These are phyloP conservation scores for Vittaforma corneae DNA, from an alignment of 371 early-diverging fungal species.

Conservation along the genomic window DNA sequence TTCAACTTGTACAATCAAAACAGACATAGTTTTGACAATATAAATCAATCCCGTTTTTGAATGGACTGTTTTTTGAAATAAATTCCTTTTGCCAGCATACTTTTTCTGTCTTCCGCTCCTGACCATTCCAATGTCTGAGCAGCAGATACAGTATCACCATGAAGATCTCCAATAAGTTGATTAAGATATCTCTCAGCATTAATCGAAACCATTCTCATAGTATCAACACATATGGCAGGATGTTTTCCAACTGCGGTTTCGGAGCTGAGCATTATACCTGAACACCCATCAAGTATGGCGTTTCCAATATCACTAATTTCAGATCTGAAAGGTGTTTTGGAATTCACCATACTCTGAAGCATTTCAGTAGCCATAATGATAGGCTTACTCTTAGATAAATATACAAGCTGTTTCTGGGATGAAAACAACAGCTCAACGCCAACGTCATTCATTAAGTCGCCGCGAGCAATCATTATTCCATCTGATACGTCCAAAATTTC, in stretches of 20 bases:
- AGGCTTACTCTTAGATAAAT: conserved; percentile 86
- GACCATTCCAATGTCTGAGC: too few relatives aligned
- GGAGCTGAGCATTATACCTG: conserved; percentile 92
- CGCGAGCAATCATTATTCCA: conserved; percentile 95
- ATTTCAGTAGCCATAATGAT: conserved; percentile 91
- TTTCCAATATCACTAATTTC: conserved; percentile 94
- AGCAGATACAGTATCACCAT: too few relatives aligned
- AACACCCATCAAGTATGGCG: conserved; percentile 85
- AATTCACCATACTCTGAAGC: conserved; percentile 87
- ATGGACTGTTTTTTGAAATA: too few relatives aligned
- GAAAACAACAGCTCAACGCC: conserved; percentile 76
- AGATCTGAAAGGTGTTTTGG: conserved; percentile 88
- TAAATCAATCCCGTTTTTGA: too few relatives aligned
- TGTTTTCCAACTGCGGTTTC: conserved; percentile 81
- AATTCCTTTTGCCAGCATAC: too few relatives aligned
- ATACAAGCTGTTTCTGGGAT: conserved; percentile 87
- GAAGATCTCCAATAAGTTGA: too few relatives aligned
- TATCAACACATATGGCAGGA: conserved; percentile 63
- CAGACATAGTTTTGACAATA: too few relatives aligned
- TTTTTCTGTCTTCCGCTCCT: too few relatives aligned
- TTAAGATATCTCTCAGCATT: conserved; percentile 34
- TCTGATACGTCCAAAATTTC: conserved; percentile 81
- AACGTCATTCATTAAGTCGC: conserved; percentile 88
- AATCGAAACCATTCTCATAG: conserved; percentile 27
- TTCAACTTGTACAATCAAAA: too few relatives aligned